Evolutionary conservation across 2,329 filamentous ascomycete genomes (phyloP).

Genomic region (Myriosclerotinia duriaeana): DNA sequence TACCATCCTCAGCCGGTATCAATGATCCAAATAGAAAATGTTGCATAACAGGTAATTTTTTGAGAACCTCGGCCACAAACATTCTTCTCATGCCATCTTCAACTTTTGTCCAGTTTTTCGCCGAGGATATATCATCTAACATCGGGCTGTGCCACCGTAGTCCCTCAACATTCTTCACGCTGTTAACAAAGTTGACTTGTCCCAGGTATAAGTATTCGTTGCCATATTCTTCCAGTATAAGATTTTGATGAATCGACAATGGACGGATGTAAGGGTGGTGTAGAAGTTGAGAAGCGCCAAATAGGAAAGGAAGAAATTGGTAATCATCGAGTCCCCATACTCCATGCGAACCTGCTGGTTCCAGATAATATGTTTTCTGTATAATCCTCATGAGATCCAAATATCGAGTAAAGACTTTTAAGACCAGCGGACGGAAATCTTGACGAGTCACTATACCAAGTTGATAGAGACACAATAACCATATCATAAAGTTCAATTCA

Average conservation of each 20-base stretch:
- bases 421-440: constrained; percentile 72
- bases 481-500: constrained; percentile 95
- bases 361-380: constrained; percentile 92
- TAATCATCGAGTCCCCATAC: constrained; percentile 99
- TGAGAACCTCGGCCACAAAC: constrained; percentile 90
- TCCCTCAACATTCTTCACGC: constrained; percentile 92
- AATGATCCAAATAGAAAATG: constrained; percentile 93
- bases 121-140: constrained; percentile 94
- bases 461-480: constrained; percentile 91
- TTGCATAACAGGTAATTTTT: constrained; percentile 96
- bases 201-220: constrained; percentile 86
- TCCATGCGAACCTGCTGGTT: constrained; percentile 93
- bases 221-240: constrained; percentile 82
- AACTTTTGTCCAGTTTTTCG: constrained; percentile 88
- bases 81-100: constrained; percentile 94
- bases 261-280: constrained; percentile 80
- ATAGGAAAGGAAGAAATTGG: constrained; percentile 93
- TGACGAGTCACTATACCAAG: constrained; percentile 60
- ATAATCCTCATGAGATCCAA: constrained; percentile 82
- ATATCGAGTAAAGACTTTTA: constrained; percentile 80
- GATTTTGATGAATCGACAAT: constrained; percentile 79
- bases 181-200: constrained; percentile 92
- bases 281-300: constrained; percentile 86
- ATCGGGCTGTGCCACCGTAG: constrained; percentile 96
- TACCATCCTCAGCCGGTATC: constrained; percentile 75